Base-by-base conservation (phyloP, 306 rosid species). In the Alnus glutinosa region DNA sequence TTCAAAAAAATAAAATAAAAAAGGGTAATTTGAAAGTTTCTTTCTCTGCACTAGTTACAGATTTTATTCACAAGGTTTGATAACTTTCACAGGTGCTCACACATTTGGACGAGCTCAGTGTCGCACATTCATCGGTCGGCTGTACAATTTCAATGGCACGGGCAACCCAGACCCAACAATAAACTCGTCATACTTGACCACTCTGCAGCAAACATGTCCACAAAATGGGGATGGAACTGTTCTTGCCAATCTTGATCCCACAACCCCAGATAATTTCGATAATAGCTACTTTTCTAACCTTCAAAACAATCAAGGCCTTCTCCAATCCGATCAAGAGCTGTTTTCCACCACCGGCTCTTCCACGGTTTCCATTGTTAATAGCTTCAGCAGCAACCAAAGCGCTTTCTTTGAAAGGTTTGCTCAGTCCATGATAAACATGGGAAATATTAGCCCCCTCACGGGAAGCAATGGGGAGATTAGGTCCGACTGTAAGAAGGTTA, bases 21-120 rank as follows among this genome's bases (percentile, higher is more conserved):
- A 34, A 23, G 28, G 28, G 28, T 34, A 0, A 23, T 23, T 34
- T 34, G 37, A 34, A 34, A 34, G 2, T 34, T 34, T 34, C 1
- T 34, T 1, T 34, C 37, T 34, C 37, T 55, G 8, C 10, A 55
- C 12, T 6, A 57, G 10, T n/a, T 57, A n/a, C 4, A 19, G 32
- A 57, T 57, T 30, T 57, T 19, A 32, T 62, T 62, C 68, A 23
- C 28, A 23, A 23, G 28, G 28, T 23, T 67, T 58, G 28, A 28
- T 57, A 57, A 70, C 15, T 55, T 75, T 67, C 23, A 54, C 66
- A 93, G 96, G 94, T 51, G 97, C 97, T 0, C 98, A 93, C 58
- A 91, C 91, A 0, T 87, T 93, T 71, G 98, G 98, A 0, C 87
- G 90, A 3, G 85, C 94, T 44, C 96, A 89, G 3, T 91, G 98